phyloP scores from a whole-genome alignment of 805 yeast genomes.

The Blastobotrys parvus region DNA sequence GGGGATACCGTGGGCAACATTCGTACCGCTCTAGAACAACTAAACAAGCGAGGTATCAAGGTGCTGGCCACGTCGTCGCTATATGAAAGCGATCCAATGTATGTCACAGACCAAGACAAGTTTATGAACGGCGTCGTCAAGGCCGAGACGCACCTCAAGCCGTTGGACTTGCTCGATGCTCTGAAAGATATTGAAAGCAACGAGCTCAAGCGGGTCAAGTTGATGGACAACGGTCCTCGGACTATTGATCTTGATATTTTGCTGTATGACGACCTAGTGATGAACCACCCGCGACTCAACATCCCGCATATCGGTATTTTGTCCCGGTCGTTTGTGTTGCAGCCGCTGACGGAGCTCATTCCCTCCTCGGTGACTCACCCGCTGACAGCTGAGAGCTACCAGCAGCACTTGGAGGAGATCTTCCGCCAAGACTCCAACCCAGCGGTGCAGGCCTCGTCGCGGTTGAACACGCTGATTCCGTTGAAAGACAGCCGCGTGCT shows the following conservation, averaged over 20 bases:
- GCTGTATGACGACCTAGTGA: slow-evolving; percentile 50
- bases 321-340: slow-evolving; percentile 82
- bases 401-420: slow-evolving; percentile 43
- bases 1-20: slow-evolving; percentile 68
- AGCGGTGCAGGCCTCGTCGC: slow-evolving; percentile 34
- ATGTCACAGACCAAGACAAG: slow-evolving; percentile 65
- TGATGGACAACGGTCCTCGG: slow-evolving; percentile 86
- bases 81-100: slow-evolving; percentile 91
- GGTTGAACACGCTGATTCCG: slow-evolving; percentile 17
- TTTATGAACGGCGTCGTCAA: slow-evolving; percentile 80
- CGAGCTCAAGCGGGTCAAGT: slow-evolving; percentile 60
- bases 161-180: slow-evolving; percentile 51
- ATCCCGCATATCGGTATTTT: slow-evolving; percentile 86
- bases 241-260: slow-evolving; percentile 83
- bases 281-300: slow-evolving; percentile 51
- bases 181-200: slow-evolving; percentile 75
- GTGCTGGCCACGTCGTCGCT: slow-evolving; percentile 64
- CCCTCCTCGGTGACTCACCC: slow-evolving; percentile 68
- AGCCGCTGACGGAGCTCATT: slow-evolving; percentile 77
- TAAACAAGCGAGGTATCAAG: slow-evolving; percentile 36
- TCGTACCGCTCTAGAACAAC: slow-evolving; percentile 40
- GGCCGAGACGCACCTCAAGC: slow-evolving; percentile 51
- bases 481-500: slow-evolving; percentile 22
- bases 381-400: slow-evolving; percentile 74
- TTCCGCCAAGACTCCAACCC: neutral